Base-by-base conservation (phyloP, 2,329 filamentous ascomycete genomes). In the Neoascochyta sp. region DNA sequence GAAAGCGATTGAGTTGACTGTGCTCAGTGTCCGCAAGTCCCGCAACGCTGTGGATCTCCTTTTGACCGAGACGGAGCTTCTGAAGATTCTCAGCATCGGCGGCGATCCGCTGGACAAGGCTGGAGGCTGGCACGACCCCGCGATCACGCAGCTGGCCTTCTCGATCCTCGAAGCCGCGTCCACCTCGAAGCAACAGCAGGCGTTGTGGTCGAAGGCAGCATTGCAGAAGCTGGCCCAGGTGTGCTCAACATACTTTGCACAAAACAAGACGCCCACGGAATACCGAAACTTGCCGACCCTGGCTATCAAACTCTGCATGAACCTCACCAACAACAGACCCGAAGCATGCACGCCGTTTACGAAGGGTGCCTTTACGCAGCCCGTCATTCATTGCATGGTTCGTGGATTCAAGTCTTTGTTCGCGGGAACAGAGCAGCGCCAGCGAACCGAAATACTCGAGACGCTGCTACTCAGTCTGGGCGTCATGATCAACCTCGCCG, bases 401-500 rank as follows among this genome's bases (percentile, higher is more conserved):
- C 28, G 47, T 4, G 46, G 45, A 9, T 63, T 59, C 24, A 29
- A 34, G 7, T 29, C 41, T 3, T 36, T 57, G 9, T 42, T 45
- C 4, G 53, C 31, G 22, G 36, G 26, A 7, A 45, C 63, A 13
- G 61, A 66, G 16, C 69, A 76, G n/a, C 70, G 71, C 28, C 68
- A 69, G 7, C 64, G 83, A 7, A 67, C 80, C 9, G 48, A 60
- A 18, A 43, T 57, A 34, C 66, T 89, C 30, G 83, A 94, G 45
- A 74, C 78, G 27, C 71, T 95, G 9, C 76, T 95, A 27, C 71
- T 95, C 22, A 75, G 85, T 29, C 68, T 95, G 21, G 89, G 87
- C 1, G 78, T 86, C 13, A 76, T 90, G 63, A 94, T 94, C 60
- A 95, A 95, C 52, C 75, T 95, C 32, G 77, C 86, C 7, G 88